Base-by-base conservation (phyloP, 352 stramenopile species). In the Pythium pyrilobum region DNA sequence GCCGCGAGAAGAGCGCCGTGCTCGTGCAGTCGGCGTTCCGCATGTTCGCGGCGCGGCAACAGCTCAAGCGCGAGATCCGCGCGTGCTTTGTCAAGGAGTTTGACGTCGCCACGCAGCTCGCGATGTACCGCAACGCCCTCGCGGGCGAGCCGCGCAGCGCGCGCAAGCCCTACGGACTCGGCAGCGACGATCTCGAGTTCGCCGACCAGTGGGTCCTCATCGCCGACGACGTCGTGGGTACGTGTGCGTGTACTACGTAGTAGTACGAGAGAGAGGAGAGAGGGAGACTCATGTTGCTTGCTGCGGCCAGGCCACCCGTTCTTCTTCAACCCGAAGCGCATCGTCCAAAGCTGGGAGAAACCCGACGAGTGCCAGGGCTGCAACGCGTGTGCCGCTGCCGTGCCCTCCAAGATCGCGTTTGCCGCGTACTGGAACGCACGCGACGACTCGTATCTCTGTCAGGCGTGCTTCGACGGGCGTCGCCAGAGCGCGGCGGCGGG, bases 321-420 rank as follows among this genome's bases (percentile, higher is more conserved):
- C 64, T 92, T 81, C 55, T 92, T 85, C 68, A 80, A 89, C 43
- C 74, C 77, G 13, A 64, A 45, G 51, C 56, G 28, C 24, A 81
- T 83, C 66, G 49, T 59, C 7, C 78, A 89, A 50, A 76, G 54
- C 37, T 92, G 81, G 78, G 60, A 78, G 13, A 65, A 59, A 10
- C 78, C 77, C 0, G 60, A 70, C 10, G 77, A 83, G 6, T 89
- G 76, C 27, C 61, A 69, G 24, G 51, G 79, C 12, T 89, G 76
- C 29, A 34, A 50, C 4, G 15, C 28, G 1, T 89, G 76, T 47
- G 44, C 36, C 10, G 15, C 28, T 47, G 44, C 36, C 10, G 15
- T 33, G 11, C 5, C 49, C 29, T n/a, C n/a, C 3, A 38, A 44
- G 0, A 28, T 64, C 11, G 36, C 43, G 37, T 86, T 89, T 54